These are phyloP conservation scores for Prunus armeniaca DNA, from an alignment of 306 rosid genomes.

Conservation along the genomic window DNA sequence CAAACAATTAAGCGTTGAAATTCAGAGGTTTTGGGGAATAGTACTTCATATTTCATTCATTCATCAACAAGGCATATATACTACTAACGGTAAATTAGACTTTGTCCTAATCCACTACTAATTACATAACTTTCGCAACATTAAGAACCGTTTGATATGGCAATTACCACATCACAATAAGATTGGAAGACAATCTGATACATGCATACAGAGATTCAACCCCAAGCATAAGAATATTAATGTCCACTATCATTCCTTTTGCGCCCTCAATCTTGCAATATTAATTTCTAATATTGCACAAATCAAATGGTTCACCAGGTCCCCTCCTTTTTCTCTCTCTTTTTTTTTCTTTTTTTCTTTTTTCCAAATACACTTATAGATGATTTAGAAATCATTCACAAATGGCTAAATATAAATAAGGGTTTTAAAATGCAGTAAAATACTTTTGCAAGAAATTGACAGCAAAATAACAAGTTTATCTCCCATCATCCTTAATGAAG, in stretches of 20 bases:
- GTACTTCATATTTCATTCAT: too few species aligned
- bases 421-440: background rate
- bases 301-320: background rate
- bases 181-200: background rate
- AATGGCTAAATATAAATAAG: background rate
- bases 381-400: background rate
- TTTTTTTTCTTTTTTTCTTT: background rate
- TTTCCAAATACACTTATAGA: background rate
- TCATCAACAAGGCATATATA: too few species aligned
- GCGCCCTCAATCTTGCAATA: background rate
- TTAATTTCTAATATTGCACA: background rate
- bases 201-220: background rate
- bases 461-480: conserved; percentile 20
- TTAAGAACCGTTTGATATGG: background rate
- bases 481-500: conserved; percentile 23
- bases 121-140: too few species aligned
- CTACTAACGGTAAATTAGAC: too few species aligned
- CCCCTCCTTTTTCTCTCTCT: too few species aligned
- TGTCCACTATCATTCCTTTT: background rate
- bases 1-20: background rate
- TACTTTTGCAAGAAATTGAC: conserved; percentile 18
- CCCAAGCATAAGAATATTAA: background rate
- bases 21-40: too few species aligned
- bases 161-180: background rate
- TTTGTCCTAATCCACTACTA: too few species aligned